phyloP scores from a whole-genome alignment of 2,329 filamentous ascomycete genomes.

The Botryotinia calthae region DNA sequence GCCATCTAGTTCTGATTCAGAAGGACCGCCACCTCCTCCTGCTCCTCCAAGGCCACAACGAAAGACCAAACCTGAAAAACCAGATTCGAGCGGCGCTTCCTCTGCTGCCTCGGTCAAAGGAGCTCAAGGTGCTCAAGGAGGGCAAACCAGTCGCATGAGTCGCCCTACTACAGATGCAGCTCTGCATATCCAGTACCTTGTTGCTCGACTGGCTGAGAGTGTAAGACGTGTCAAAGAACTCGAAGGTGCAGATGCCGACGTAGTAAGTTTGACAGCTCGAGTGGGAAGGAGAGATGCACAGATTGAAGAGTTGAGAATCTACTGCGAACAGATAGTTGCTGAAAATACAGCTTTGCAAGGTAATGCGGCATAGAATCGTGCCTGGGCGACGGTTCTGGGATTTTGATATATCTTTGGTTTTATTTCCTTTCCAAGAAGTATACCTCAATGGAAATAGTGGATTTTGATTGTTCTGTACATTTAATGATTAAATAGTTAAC shows the following conservation, averaged over 20 bases:
- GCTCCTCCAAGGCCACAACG: neutral
- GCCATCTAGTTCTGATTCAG: neutral
- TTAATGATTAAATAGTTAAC: neutral
- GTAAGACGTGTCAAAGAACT: neutral
- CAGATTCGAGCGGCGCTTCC: too few relatives aligned
- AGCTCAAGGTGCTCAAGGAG: neutral
- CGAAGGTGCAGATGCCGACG: neutral
- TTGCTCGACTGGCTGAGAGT: neutral
- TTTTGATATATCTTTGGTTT: neutral
- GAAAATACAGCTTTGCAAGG: neutral
- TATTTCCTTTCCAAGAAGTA: neutral
- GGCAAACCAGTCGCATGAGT: neutral
- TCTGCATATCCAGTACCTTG: slow-evolving; percentile 15
- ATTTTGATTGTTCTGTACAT: neutral
- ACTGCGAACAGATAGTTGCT: neutral
- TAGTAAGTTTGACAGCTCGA: neutral
- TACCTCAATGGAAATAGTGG: neutral
- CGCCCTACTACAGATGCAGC: neutral
- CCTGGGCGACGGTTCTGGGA: neutral
- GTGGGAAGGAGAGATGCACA: neutral
- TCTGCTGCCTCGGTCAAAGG: neutral
- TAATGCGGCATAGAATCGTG: neutral
- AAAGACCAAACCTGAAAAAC: neutral
- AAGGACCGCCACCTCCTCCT: neutral
- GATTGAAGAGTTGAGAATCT: neutral